Percentiles rank a stretch among this genome's conserved stretches.
Evolutionary conservation across 2,329 filamentous ascomycete genomes (phyloP).

Genomic region (Arthrobotrys sphaeroides): DNA sequence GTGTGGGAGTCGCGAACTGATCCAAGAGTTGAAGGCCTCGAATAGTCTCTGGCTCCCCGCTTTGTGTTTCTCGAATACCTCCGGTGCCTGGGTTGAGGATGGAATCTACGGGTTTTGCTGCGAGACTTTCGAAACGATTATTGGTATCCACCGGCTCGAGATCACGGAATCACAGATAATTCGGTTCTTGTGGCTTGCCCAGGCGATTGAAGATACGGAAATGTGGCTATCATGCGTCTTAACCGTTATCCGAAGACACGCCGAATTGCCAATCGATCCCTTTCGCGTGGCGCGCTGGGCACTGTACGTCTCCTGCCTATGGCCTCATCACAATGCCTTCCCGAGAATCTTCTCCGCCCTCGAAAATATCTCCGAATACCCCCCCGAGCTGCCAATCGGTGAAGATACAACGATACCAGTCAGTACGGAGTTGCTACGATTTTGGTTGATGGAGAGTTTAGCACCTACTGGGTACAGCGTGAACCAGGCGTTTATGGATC

Average conservation of each 20-base stretch:
- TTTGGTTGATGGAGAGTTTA: neutral
- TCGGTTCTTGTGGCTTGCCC: neutral
- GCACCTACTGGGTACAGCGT: neutral
- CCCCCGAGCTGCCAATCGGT: neutral
- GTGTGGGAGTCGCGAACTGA: too few species aligned
- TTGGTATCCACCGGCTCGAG: neutral
- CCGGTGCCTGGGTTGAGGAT: neutral
- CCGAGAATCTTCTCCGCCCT: neutral
- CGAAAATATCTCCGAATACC: neutral
- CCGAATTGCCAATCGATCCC: neutral
- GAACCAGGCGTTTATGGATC: too few species aligned
- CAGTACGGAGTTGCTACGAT: neutral
- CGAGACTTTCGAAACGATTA: neutral
- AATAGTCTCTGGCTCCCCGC: neutral
- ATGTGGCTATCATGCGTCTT: neutral
- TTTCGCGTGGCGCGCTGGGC: neutral
- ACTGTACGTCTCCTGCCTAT: neutral
- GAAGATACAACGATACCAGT: neutral
- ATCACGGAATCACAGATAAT: neutral
- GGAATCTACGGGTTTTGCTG: neutral
- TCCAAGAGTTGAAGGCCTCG: neutral
- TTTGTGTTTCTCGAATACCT: neutral
- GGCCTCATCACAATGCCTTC: neutral
- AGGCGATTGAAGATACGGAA: neutral
- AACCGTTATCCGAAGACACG: neutral